Conservation (phyloP, 371 early-diverging fungal genomes). For the Cokeromyces recurvatus region DNA sequence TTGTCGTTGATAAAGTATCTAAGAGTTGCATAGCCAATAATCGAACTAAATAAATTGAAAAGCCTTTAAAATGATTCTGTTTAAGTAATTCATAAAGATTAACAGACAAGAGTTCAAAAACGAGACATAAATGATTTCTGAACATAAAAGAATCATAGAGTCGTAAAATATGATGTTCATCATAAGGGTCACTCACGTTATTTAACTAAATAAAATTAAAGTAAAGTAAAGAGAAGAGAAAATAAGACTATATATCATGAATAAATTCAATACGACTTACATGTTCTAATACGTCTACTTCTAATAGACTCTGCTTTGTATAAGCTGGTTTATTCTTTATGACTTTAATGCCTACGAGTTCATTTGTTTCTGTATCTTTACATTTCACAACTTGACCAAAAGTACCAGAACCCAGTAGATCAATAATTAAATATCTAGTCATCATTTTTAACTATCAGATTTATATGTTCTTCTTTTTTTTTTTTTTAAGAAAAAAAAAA, state of each 20-base stretch:
- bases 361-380: slow-evolving; percentile 76
- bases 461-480: not conserved
- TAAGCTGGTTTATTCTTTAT: slow-evolving; percentile 96
- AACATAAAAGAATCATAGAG: slow-evolving; percentile 91
- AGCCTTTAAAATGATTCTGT: slow-evolving; percentile 91
- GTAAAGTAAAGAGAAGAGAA: not conserved
- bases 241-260: too few relatives aligned
- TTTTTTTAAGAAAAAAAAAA: not conserved
- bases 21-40: slow-evolving; percentile 82
- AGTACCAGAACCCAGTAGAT: slow-evolving; percentile 93
- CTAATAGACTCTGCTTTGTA: slow-evolving; percentile 92
- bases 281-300: slow-evolving; percentile 86
- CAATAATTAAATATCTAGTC: slow-evolving; percentile 75
- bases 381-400: slow-evolving; percentile 98
- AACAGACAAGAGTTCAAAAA: slow-evolving; percentile 91
- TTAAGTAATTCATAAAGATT: slow-evolving; percentile 97
- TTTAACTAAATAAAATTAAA: slow-evolving; percentile 59
- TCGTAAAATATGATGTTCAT: slow-evolving; percentile 79
- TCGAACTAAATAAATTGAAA: slow-evolving; percentile 84
- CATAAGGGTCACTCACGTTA: slow-evolving; percentile 67
- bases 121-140: slow-evolving; percentile 92
- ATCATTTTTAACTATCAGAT: not conserved
- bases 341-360: slow-evolving; percentile 93
- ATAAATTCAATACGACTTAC: too few relatives aligned
- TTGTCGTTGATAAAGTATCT: slow-evolving; percentile 60